Evolutionary conservation across 1,284 basidiomycete genomes (phyloP).

Genomic region (Phlebopus sp.): DNA sequence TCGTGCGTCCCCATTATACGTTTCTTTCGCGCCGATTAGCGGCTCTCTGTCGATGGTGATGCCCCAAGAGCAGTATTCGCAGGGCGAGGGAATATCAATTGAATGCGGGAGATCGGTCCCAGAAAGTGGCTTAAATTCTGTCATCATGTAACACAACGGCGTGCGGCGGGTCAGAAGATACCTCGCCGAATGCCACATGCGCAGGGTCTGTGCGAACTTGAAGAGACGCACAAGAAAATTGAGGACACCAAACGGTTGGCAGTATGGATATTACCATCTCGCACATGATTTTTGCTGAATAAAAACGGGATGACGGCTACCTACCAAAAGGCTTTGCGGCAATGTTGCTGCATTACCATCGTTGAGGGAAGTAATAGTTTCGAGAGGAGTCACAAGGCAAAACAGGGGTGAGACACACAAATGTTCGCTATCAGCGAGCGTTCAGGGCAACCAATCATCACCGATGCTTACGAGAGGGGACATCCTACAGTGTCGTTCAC

Average conservation of each 20-base stretch:
- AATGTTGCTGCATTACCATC: constrained; percentile 13
- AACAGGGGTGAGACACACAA: no score
- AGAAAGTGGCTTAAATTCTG: neutral
- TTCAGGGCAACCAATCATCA: neutral
- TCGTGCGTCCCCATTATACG: no score
- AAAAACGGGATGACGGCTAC: constrained; percentile 20
- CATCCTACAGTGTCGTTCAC: no score
- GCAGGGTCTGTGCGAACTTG: no score
- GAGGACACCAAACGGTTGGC: constrained; percentile 6
- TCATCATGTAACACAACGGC: neutral
- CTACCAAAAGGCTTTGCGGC: constrained; percentile 5
- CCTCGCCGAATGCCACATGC: neutral
- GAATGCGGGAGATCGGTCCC: neutral
- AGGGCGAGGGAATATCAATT: neutral
- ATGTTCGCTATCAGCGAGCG: neutral
- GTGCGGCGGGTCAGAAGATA: neutral
- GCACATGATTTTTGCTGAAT: constrained; percentile 27
- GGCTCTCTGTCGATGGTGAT: neutral
- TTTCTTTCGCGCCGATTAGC: neutral
- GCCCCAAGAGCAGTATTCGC: neutral
- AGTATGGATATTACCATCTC: constrained; percentile 10
- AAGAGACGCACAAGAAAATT: neutral
- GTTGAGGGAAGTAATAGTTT: neutral
- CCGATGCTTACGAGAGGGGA: neutral
- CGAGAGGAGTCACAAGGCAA: no score